Evolutionary conservation across 2,329 filamentous ascomycete genomes (phyloP).

Genomic region (Ophiostoma fasciatum): DNA sequence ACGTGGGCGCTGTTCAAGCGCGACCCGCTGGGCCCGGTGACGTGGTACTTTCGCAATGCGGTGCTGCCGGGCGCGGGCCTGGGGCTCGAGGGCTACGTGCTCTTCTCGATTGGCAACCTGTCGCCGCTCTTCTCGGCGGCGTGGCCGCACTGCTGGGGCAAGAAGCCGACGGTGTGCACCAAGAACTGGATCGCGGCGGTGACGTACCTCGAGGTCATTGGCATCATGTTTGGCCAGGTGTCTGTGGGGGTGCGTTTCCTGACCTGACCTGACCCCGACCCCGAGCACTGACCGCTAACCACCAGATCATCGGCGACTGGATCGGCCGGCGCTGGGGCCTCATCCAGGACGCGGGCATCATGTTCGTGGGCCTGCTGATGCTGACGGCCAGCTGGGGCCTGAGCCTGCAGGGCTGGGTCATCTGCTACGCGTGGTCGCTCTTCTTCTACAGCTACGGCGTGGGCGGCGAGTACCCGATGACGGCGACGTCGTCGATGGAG

Average conservation of each 20-base stretch:
- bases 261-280: no score
- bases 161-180: constrained; percentile 45
- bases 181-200: constrained; percentile 70
- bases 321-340: constrained; percentile 87
- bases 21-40: constrained; percentile 71
- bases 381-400: constrained; percentile 82
- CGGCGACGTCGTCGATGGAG: constrained; percentile 88
- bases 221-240: constrained; percentile 90
- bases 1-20: constrained; percentile 73
- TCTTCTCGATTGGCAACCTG: constrained; percentile 93
- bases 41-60: constrained; percentile 80
- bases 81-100: constrained; percentile 84
- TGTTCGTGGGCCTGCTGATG: constrained; percentile 88
- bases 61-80: constrained; percentile 86
- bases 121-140: constrained; percentile 63
- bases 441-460: constrained; percentile 70
- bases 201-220: constrained; percentile 82
- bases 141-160: constrained; percentile 67
- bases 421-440: constrained; percentile 88
- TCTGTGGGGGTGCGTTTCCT: constrained; percentile 54
- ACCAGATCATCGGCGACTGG: constrained; percentile 49
- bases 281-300: background rate
- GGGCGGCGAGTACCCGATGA: constrained; percentile 92
- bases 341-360: constrained; percentile 87
- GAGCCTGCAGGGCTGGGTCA: constrained; percentile 84